phyloP scores from a whole-genome alignment of 2,329 filamentous ascomycete species.

The Botrytis paeoniae region DNA sequence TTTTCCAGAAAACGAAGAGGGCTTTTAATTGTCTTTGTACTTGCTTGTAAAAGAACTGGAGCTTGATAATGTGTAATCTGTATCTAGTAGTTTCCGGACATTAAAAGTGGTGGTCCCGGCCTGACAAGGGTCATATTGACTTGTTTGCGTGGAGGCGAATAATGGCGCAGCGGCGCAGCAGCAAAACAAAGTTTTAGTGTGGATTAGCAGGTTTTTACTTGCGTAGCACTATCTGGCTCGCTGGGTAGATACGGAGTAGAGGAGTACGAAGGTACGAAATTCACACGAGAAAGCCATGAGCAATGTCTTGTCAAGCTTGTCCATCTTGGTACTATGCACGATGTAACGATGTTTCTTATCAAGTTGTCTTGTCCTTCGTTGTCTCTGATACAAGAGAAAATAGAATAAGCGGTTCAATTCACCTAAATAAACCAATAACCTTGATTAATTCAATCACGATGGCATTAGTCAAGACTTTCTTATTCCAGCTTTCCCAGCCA shows the following conservation, averaged over 20 bases:
- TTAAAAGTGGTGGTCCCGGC: constrained; percentile 15
- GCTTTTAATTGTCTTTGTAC: constrained; percentile 16
- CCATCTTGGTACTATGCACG: neutral
- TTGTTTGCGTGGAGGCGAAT: constrained; percentile 16
- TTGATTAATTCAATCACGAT: neutral
- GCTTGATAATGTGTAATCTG: constrained; percentile 6
- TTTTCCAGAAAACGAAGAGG: neutral
- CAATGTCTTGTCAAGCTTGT: neutral
- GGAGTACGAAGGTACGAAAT: neutral
- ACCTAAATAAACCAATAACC: neutral
- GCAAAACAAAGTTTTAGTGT: neutral
- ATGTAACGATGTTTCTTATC: neutral
- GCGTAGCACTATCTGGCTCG: neutral
- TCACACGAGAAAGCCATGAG: neutral
- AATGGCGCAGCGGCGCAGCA: constrained; percentile 5
- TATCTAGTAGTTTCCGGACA: constrained; percentile 7
- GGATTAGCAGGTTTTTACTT: neutral
- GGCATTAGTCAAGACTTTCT: neutral
- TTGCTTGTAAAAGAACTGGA: neutral
- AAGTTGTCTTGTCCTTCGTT: neutral
- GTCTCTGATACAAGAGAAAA: neutral
- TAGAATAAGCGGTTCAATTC: neutral
- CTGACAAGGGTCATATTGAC: neutral
- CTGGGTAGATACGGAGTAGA: neutral
- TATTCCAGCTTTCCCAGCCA: neutral